Base-by-base conservation (phyloP, 768 basidiomycete genomes). In the Lactarius quietus region DNA sequence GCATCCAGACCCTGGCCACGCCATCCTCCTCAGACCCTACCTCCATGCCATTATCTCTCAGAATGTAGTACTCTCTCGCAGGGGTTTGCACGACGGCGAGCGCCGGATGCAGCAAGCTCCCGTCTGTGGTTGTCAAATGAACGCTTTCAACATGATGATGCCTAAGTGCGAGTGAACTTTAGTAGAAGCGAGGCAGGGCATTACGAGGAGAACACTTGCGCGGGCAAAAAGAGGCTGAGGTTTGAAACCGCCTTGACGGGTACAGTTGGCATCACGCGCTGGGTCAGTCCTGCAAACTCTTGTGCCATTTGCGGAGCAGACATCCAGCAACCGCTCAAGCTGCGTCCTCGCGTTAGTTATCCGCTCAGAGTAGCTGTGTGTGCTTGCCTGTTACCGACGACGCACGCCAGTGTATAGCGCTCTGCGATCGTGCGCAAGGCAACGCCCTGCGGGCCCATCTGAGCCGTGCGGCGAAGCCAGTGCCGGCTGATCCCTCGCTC, bases 121-220 rank as follows among this genome's bases (percentile, higher is more conserved):
- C 77, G 9, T 74, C 70, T 0, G 78, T 60, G 0, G 82, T 76
- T 5, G 78, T 78, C 69, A 92, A 86, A 73, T 92, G 88, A 5
- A 90, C 74, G 71, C 89, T 89, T 72, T 93, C 90, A 18, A 92
- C 80, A 70, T 88, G 84, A 72, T 92, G 89, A 62, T 89, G 87
- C 41, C 90, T 92, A 45, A 54, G 39, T 7, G 39, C 48, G 15
- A 33, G 55, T 28, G 54, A 23, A n/a, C 14, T 8, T 38, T 35
- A 6, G 36, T 58, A 29, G 59, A 61, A 20, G 17, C 43, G 36
- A 38, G 33, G 64, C 31, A 15, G 20, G 29, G 29, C 20, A 7
- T 48, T 17, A 56, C 23, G 29, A 61, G 36, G 6, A n/a, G 41
- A 56, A 48, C 18, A 74, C 84, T 60, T 71, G 89, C 89, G 79